These are phyloP conservation scores for Krasilnikovozyma curviuscula DNA, from an alignment of 768 basidiomycete genomes.

Conservation along the genomic window DNA sequence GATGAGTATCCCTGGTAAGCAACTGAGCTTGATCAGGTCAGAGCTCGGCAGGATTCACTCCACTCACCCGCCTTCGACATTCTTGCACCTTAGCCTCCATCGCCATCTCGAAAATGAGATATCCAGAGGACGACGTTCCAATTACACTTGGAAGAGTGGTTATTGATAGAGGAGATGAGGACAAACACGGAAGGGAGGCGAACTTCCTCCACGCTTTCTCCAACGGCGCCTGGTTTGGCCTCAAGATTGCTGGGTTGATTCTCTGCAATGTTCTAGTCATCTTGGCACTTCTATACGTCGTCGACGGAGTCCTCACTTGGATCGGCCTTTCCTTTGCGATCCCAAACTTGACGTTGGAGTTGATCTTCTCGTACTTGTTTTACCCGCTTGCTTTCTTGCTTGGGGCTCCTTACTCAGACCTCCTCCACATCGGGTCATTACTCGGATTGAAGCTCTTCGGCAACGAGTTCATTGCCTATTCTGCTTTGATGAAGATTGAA, in stretches of 20 bases:
- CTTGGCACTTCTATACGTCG: slow-evolving; percentile 55
- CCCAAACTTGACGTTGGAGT: slow-evolving; percentile 48
- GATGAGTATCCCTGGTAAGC: slow-evolving; percentile 95
- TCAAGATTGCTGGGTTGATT: slow-evolving; percentile 83
- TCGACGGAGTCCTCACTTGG: slow-evolving; percentile 45
- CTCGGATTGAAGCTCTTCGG: slow-evolving; percentile 67
- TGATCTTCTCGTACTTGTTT: slow-evolving; percentile 68
- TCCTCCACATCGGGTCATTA: slow-evolving; percentile 56
- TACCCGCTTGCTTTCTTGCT: slow-evolving; percentile 72
- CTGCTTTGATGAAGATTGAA: background rate
- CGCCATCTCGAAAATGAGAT: slow-evolving; percentile 69
- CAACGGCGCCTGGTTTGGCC: slow-evolving; percentile 62
- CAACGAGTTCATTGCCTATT: slow-evolving; percentile 68
- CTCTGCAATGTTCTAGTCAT: slow-evolving; percentile 47
- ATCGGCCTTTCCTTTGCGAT: slow-evolving; percentile 72
- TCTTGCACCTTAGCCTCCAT: no score
- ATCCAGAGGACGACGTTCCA: slow-evolving; percentile 68
- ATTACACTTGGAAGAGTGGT: slow-evolving; percentile 63
- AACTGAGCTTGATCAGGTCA: no score
- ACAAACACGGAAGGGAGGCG: slow-evolving; percentile 39
- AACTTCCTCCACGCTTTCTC: slow-evolving; percentile 82
- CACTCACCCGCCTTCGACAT: no score
- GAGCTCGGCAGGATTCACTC: no score
- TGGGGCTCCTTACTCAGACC: slow-evolving; percentile 19
- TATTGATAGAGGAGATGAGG: slow-evolving; percentile 50